Percentiles rank a stretch among this genome's conserved stretches.
Conservation (phyloP, 2,329 filamentous ascomycete species). For the Fusarium heterosporum region DNA sequence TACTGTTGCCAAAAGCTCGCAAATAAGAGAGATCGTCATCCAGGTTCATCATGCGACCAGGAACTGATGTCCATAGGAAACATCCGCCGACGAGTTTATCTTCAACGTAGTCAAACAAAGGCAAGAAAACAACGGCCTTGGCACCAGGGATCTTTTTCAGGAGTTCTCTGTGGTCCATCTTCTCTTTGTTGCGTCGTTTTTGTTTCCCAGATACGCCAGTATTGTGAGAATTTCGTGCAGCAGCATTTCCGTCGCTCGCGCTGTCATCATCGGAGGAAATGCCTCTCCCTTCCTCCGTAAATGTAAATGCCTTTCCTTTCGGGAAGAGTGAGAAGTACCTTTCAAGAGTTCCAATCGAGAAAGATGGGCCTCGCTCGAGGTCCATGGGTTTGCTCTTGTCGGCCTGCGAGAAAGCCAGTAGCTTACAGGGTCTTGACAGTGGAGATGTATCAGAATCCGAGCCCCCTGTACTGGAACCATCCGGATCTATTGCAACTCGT, state of each 20-base stretch:
- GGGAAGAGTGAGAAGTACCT: constrained; percentile 50
- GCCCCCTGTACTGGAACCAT: constrained; percentile 43
- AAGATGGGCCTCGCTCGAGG: constrained; percentile 46
- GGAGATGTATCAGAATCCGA: constrained; percentile 49
- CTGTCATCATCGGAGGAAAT: constrained; percentile 51
- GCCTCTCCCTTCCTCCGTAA: constrained; percentile 46
- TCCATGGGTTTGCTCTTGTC: constrained; percentile 41
- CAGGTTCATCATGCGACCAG: constrained; percentile 52
- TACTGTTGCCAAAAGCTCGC: constrained; percentile 48
- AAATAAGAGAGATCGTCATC: constrained; percentile 53
- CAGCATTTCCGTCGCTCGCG: constrained; percentile 38
- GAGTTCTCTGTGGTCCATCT: constrained; percentile 50
- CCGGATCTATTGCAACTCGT: constrained; percentile 32
- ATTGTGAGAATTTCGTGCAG: neutral
- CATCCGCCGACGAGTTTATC: constrained; percentile 52
- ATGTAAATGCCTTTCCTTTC: constrained; percentile 48
- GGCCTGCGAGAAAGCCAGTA: constrained; percentile 47
- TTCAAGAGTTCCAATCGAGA: constrained; percentile 48
- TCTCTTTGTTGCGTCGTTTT: constrained; percentile 28
- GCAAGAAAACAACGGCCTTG: constrained; percentile 52
- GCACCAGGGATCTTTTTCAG: constrained; percentile 51
- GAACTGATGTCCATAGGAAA: constrained; percentile 52
- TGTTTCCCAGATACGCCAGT: neutral
- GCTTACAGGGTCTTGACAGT: constrained; percentile 44
- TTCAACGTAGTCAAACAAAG: constrained; percentile 52